Conservation (phyloP, 2,329 filamentous ascomycete species). For the Penicillium sp. region DNA sequence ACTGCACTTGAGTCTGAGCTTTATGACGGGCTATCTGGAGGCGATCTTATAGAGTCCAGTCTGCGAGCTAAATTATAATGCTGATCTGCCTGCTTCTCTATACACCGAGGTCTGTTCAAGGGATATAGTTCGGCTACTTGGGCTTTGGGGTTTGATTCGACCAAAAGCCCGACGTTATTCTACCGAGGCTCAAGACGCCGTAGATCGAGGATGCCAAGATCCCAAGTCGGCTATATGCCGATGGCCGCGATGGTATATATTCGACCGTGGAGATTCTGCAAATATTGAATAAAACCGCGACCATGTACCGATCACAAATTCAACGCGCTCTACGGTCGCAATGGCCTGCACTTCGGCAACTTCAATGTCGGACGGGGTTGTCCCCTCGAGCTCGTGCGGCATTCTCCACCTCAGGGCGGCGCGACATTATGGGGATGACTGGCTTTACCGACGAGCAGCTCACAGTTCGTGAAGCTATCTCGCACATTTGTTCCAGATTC, state of each 20-base stretch:
- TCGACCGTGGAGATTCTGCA: neutral
- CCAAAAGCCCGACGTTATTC: neutral
- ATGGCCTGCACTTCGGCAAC: neutral
- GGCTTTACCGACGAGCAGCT: constrained; percentile 66
- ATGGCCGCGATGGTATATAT: neutral
- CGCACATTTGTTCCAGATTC: constrained; percentile 60
- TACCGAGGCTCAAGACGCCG: neutral
- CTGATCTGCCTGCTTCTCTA: too few relatives aligned
- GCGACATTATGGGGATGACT: constrained; percentile 58
- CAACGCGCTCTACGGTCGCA: constrained; percentile 9
- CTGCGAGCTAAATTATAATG: neutral
- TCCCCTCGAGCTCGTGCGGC: constrained; percentile 2
- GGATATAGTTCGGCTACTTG: neutral
- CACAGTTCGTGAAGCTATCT: constrained; percentile 61
- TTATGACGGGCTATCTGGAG: too few relatives aligned
- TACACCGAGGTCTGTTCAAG: neutral
- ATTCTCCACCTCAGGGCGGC: constrained; percentile 29
- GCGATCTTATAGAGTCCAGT: neutral
- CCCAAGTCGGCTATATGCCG: constrained; percentile 13
- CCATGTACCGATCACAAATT: constrained; percentile 13
- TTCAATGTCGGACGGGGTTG: neutral
- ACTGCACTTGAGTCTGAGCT: too few relatives aligned
- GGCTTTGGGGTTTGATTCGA: too few relatives aligned
- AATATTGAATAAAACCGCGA: neutral
- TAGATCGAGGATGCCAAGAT: constrained; percentile 16